Evolutionary conservation across 306 rosid species (phyloP), one percentile per base, ranked within the genome.

Genomic region (Ammopiptanthus mongolicus): DNA sequence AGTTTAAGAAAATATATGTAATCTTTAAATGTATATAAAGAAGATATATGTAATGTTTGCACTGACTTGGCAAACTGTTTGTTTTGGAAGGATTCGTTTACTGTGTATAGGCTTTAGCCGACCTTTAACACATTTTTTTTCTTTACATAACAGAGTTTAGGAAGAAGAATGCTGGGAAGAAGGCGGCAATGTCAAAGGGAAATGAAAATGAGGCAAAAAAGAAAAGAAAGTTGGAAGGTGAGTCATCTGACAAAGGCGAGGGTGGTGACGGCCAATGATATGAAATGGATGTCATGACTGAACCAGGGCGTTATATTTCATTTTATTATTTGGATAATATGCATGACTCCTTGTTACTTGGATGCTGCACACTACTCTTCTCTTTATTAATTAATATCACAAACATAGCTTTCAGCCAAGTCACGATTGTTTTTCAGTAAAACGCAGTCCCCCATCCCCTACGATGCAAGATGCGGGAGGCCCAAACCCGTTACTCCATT

Each of bases 161-260:
- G 80, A 85, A 58, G 85, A 90, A 83, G 87, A 90, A 85, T 60
- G 96, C 91, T 0, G 96, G 81, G 62, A 95, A 90, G 84, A 95
- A 77, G 80, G 88, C 86, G 0, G 81, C 62, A 23, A 87, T 82
- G 21, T 79, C 91, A 25, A 86, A 86, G 65, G 90, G 33, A 8
- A 85, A 88, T 65, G 91, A 25, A 13, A 84, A 77, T 63, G 91
- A 87, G 39, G 67, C 9, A 55, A 92, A 80, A 39, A 89, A 87
- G 91, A 90, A 87, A 78, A 87, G 90, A 11, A 92, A 85, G 52
- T n/a, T 80, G 73, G 90, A 82, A 65, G 87, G 64, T 1, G 89
- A 82, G 74, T 44, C 82, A 8, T 64, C 89, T 34, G 69, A 69
- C 34, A 77, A 80, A 75, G 83, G 25, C 14, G 85, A 66, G 47